These are phyloP conservation scores for Lachnellula willkommii DNA, from an alignment of 2,329 filamentous ascomycete genomes.

Conservation along the genomic window DNA sequence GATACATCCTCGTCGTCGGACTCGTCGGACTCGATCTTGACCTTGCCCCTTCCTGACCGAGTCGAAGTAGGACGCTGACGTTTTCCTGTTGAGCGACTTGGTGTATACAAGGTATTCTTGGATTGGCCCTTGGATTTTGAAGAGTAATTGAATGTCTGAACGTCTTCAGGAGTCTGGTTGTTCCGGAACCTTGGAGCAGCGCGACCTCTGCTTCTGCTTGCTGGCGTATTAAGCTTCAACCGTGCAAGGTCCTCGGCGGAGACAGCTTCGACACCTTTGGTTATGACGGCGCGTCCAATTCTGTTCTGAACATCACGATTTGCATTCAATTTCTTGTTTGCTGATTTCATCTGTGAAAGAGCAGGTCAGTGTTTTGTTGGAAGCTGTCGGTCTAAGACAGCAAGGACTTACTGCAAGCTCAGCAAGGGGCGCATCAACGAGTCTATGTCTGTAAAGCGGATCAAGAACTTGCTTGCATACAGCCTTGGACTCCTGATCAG, in stretches of 20 bases:
- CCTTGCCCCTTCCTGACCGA: not conserved
- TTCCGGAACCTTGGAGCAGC: too few relatives aligned
- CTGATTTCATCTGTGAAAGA: slow-evolving; percentile 19
- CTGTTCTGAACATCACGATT: slow-evolving; percentile 24
- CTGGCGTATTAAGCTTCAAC: not conserved
- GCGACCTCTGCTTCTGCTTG: not conserved
- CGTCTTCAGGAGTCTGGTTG: too few relatives aligned
- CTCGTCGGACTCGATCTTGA: not conserved
- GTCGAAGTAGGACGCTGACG: not conserved
- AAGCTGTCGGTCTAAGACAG: not conserved
- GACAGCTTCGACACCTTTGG: not conserved
- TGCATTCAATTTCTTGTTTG: slow-evolving; percentile 25
- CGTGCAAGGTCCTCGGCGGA: not conserved
- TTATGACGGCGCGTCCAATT: slow-evolving; percentile 17
- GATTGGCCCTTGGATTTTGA: too few relatives aligned
- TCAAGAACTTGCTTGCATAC: slow-evolving; percentile 26
- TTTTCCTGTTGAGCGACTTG: not conserved
- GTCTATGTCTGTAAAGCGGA: slow-evolving; percentile 16
- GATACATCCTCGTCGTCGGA: not conserved
- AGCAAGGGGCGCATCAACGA: slow-evolving; percentile 19
- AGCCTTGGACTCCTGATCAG: slow-evolving; percentile 19
- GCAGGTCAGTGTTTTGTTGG: not conserved
- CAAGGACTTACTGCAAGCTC: slow-evolving; percentile 21
- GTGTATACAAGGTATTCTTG: not conserved
- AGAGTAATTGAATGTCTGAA: too few relatives aligned